These are phyloP conservation scores for Clarireedia homoeocarpa DNA, from an alignment of 2,329 filamentous ascomycete species.

Conservation along the genomic window DNA sequence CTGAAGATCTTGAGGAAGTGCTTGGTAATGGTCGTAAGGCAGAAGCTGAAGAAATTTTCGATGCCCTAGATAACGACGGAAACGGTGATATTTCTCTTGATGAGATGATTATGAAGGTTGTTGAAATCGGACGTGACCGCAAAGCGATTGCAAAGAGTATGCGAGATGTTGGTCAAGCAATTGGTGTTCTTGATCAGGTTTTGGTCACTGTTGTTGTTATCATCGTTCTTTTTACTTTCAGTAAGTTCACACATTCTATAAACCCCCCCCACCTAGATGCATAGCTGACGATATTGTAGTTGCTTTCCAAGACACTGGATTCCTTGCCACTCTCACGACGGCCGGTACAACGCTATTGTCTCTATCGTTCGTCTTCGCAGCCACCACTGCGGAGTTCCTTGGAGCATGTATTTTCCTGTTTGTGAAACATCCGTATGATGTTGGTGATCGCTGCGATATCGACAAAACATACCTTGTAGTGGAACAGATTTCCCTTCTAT, in stretches of 20 bases:
- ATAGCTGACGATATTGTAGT: slow-evolving; percentile 39
- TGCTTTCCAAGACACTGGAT: slow-evolving; percentile 80
- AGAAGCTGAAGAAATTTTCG: slow-evolving; percentile 82
- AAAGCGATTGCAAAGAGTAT: slow-evolving; percentile 88
- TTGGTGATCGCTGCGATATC: slow-evolving; percentile 89
- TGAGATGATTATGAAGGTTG: slow-evolving; percentile 73
- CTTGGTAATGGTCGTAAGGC: slow-evolving; percentile 65
- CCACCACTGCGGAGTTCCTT: slow-evolving; percentile 89
- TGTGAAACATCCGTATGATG: slow-evolving; percentile 96
- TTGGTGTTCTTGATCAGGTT: slow-evolving; percentile 82
- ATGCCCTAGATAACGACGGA: slow-evolving; percentile 70
- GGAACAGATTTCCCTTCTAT: slow-evolving; percentile 89
- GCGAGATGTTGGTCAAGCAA: slow-evolving; percentile 95
- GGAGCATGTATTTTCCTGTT: slow-evolving; percentile 98
- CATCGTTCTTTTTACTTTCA: slow-evolving; percentile 74
- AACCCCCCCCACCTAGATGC: slow-evolving; percentile 4
- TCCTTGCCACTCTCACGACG: slow-evolving; percentile 78
- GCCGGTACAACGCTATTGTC: slow-evolving; percentile 89
- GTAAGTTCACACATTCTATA: slow-evolving; percentile 36
- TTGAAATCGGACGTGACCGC: slow-evolving; percentile 75
- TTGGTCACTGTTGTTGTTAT: slow-evolving; percentile 75
- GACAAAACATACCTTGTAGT: slow-evolving; percentile 64
- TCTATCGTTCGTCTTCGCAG: slow-evolving; percentile 92
- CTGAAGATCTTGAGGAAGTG: slow-evolving; percentile 81
- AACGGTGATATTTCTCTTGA: slow-evolving; percentile 94